Evolutionary conservation across 2,329 filamentous ascomycete species (phyloP), one percentile per base, ranked within the genome.

Genomic region (Alternaria atra): DNA sequence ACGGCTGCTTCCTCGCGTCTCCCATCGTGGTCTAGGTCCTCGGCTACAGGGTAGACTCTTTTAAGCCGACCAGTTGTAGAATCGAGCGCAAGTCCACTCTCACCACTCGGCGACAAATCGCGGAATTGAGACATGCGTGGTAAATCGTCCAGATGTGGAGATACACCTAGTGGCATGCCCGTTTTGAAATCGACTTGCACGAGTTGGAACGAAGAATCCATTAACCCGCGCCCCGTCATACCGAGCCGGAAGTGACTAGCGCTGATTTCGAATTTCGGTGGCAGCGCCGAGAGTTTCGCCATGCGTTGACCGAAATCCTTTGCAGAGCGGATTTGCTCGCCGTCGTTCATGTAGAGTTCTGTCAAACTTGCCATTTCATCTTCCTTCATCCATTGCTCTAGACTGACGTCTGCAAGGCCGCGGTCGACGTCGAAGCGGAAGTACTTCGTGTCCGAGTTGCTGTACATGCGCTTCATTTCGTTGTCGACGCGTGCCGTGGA

Each of bases 371-470:
- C 76, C 77, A 79, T 79, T 61, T 79, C 76, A 54, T 79, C 77
- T 66, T 79, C 76, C 50, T 75, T 75, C 76, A 79, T 79, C 77
- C 77, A 80, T 59, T 80, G 76, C 64, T 80, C 78, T 6, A 80
- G 72, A 13, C 68, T 73, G 27, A 79, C 67, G 42, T 80, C 74
- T 29, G 73, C 77, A 20, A 80, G 72, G 4, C 78, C 77, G n/a
- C 75, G 73, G 55, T 80, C 76, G 2, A 80, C 78, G 55, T 80
- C 77, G 62, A 79, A 79, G 32, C 78, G 77, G 65, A 72, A 78
- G 65, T 80, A 79, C 5, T 63, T 67, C 1, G 77, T 80, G n/a
- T 67, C 66, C 0, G 66, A 71, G 58, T 74, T 72, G 67, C 72
- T 75, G 67, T 79, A 79, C 76, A 78, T 79, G 43, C 78, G 73